Base-by-base conservation (phyloP, 2,329 filamentous ascomycete species). In the Hymenoscyphus fructigenus region DNA sequence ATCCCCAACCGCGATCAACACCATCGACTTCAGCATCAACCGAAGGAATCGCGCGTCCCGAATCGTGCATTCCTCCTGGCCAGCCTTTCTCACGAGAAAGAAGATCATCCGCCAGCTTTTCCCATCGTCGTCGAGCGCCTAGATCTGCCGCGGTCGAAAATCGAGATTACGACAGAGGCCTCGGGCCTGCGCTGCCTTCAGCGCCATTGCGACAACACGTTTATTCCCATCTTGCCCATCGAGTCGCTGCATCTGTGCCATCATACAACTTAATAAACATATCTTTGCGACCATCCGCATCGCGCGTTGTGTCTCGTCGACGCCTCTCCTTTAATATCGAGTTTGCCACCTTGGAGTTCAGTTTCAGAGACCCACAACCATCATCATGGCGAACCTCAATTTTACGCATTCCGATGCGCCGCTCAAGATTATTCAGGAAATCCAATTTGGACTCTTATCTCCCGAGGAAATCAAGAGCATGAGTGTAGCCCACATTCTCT, bases 391-490 rank as follows among this genome's bases (percentile, higher is more conserved):
- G 82, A 96, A 96, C 81, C 89, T 94, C 72, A 89, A 89, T 78
- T 97, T 97, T 77, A 85, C 90, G 76, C 92, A 93, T 81, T 97
- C 92, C 78, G 93, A 91, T 86, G 93, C 91, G 87, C 93, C 93
- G 79, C 86, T 98, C 86, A 94, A 95, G 84, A 96, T 91, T 71
- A 93, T 99, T 75, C 90, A 97, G 85, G 96, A 99, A 85, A 97
- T 99, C 75, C 96, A 99, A 84, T 99, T 99, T 77, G 95, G 95
- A 76, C 87, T 99, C 77, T 87, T 99, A 79, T 96, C 95, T 41
- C 95, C 95, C 29, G 95, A 99, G 78, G 96, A 99, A 83, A 97
- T 98, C 80, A 98, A 99, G 84, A 93, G 91, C 75, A 96, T 98
- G 92, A 97, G 93, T 80, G 94, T 98, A 69, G 91, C 89, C 73